Evolutionary conservation across 164 flowering plant genomes (phyloP), one percentile per base, ranked within the genome.

Genomic region (Vitis cinerea): DNA sequence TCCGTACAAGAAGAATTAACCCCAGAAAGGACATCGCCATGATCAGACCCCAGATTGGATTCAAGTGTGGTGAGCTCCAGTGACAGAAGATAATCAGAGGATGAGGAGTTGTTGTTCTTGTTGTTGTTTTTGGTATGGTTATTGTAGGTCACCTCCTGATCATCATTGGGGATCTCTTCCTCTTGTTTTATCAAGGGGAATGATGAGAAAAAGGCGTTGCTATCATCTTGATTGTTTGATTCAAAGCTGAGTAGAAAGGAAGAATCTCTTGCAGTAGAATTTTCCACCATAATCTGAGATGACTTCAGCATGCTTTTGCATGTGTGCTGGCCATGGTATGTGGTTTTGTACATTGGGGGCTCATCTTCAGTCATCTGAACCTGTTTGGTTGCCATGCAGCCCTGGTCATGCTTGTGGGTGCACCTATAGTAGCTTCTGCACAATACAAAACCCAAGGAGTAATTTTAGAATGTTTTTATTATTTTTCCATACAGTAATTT

Each of bases 391-490:
- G 91, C 91, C 55, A 23, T 75, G 74, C 91, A 87, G 0, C 72
- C 70, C 11, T 81, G 85, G 12, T 87, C 86, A 50, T 13, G 19
- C 71, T 82, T 87, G 71, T 85, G 82, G 1, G 86, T 83, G 80
- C 91, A 87, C 64, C 87, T 81, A 53, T 14, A 87, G 67, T 87
- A 87, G 66, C 64, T 78, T 78, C 91, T 87, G 84, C 69, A 72
- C 9, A 14, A 57, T 0, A 49, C n/a, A 1, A 37, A 57, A 37
- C 44, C 44, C 44, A 37, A 37, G 44, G 4, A 37, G 44, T 37
- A 6, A 37, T 3, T 3, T 37, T 37, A 37, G 44, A 37, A 37
- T 37, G 7, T 37, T 37, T 37, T 37, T 37, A 4, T 37, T 37
- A 3, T 37, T 4, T 37, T 37, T 37, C 5, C 44, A 37, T 4